These are phyloP conservation scores for Arabidopsis lyrata DNA, from an alignment of 441 rosid species.

Conservation along the genomic window DNA sequence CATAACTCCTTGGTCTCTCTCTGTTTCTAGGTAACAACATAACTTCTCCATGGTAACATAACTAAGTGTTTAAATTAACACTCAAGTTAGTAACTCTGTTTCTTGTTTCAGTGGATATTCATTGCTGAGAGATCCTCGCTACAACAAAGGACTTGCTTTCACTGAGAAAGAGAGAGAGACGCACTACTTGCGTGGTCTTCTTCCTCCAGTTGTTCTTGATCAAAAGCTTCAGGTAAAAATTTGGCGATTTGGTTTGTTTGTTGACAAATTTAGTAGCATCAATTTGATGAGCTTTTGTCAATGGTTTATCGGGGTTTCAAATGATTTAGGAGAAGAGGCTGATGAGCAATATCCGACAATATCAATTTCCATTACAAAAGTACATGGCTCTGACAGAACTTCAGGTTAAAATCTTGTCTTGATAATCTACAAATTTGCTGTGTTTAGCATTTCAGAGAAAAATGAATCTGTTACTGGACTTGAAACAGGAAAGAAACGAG, in stretches of 20 bases:
- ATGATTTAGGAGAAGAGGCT: slow-evolving; percentile 76
- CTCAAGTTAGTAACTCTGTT: not conserved
- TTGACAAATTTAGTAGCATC: too few species aligned
- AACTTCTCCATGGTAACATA: not conserved
- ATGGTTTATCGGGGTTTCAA: not conserved
- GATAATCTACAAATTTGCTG: not conserved
- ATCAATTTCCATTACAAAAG: slow-evolving; percentile 81
- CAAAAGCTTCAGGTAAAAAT: slow-evolving; percentile 76
- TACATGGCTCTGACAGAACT: slow-evolving; percentile 93
- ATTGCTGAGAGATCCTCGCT: slow-evolving; percentile 87
- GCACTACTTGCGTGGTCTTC: slow-evolving; percentile 89
- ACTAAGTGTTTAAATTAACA: not conserved
- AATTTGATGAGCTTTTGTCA: not conserved
- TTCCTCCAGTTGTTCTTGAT: slow-evolving; percentile 76
- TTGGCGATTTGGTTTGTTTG: not conserved
- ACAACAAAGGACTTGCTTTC: slow-evolving; percentile 95
- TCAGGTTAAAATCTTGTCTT: slow-evolving; percentile 59
- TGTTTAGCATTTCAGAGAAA: not conserved
- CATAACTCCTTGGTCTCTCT: slow-evolving; percentile 78
- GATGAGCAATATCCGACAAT: slow-evolving; percentile 73
- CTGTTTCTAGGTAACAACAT: slow-evolving; percentile 66
- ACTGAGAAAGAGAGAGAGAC: slow-evolving; percentile 84
- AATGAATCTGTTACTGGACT: not conserved
- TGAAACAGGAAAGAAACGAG: slow-evolving; percentile 79
- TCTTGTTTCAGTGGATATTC: slow-evolving; percentile 72